These are phyloP conservation scores for Dioscorea zingiberensis DNA, from an alignment of 106 monocot genomes.

Conservation along the genomic window DNA sequence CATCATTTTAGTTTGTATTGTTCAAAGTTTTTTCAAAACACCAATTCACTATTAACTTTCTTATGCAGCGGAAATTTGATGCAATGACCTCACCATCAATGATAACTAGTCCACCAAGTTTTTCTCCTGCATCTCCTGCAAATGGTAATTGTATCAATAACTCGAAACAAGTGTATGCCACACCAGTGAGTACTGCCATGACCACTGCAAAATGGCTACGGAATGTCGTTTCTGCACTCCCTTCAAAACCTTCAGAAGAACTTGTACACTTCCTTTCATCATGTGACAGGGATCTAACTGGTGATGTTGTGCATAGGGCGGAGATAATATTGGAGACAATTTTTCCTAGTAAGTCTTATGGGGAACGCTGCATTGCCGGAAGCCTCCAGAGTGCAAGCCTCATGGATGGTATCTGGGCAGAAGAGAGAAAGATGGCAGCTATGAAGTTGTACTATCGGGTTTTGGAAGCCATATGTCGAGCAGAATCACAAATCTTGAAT, in stretches of 20 bases:
- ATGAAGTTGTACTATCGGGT: conserved; percentile 87
- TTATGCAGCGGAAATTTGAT: conserved; percentile 57
- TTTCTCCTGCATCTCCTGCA: conserved; percentile 48
- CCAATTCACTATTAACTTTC: background rate
- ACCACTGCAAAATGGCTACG: conserved; percentile 99
- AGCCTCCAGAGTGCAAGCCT: conserved; percentile 37
- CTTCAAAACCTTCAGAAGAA: conserved; percentile 64
- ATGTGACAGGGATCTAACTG: conserved; percentile 54
- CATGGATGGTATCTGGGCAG: conserved; percentile 91
- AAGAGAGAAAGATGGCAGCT: conserved; percentile 82
- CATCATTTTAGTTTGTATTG: background rate
- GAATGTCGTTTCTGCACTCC: conserved; percentile 61
- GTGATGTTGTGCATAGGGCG: conserved; percentile 59
- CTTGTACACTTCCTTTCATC: conserved; percentile 66
- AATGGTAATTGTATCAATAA: conserved; percentile 25
- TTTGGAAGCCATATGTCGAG: conserved; percentile 83
- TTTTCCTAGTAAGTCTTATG: conserved; percentile 54
- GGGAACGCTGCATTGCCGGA: conserved; percentile 36
- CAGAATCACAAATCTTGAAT: conserved; percentile 66
- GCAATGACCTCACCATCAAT: conserved; percentile 57
- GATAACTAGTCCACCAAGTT: conserved; percentile 44
- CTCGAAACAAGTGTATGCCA: conserved; percentile 29
- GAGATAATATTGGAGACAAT: conserved; percentile 72
- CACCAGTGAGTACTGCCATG: conserved; percentile 91
- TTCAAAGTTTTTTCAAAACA: too few relatives aligned